Base-by-base conservation (phyloP, 345 rosid species). In the Schrenkiella parvula region DNA sequence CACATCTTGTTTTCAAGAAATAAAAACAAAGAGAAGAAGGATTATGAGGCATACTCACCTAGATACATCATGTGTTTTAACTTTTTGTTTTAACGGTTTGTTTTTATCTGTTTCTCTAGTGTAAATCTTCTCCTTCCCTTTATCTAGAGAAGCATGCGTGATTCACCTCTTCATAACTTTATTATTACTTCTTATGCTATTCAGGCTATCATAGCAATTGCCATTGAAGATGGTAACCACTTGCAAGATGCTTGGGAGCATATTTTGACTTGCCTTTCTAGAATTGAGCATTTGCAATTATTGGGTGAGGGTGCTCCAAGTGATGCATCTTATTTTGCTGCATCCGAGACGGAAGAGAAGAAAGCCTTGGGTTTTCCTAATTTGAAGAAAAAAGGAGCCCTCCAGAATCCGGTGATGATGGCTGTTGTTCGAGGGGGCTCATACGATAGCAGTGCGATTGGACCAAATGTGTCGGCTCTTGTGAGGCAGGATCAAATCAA, bases 391-490 rank as follows among this genome's bases (percentile, higher is more conserved):
- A 93, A 89, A 75, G 98, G 95, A 80, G 76, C 85, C 59, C 89
- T 93, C 64, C 96, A 86, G 82, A 88, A 88, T 84, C 91, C 96
- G 62, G 96, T 96, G 51, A 88, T 93, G 68, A 84, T 91, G 89
- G 98, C 98, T 73, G 92, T 91, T 84, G 97, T 93, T 71, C 86
- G 98, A 76, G 97, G 98, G 62, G 93, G 97, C 68, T 86, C 98
- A 54, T 93, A 93, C 73, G 98, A 93, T 77, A 93, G 97, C 76
- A 82, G 86, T 50, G 66, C 80, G 26, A 79, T 82, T 75, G 96
- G 90, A 80, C 72, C 81, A 56, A 83, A 88, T 85, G 65, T 83
- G 59, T 70, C 86, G 8, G 89, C 88, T 58, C 87, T 82, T 66
- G 89, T 93, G 75, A 81, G 86, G 71, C 84, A 87, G 22, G 96